These are phyloP conservation scores for Annulohypoxylon maeteangense DNA, from an alignment of 495 filamentous ascomycete species.

Conservation along the genomic window DNA sequence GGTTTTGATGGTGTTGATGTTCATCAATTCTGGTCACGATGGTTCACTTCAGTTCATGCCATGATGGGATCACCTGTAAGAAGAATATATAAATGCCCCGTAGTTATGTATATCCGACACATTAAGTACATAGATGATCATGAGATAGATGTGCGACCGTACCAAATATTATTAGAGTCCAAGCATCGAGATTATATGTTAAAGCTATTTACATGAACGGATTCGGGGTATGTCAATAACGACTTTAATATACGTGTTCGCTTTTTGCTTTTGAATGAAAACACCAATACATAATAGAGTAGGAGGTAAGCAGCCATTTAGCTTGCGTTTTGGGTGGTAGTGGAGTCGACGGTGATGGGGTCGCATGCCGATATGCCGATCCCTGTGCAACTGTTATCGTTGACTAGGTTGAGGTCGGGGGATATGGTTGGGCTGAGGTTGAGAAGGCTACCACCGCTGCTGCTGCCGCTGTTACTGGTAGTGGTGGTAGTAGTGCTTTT, in stretches of 20 bases:
- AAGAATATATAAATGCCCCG: not conserved
- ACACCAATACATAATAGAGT: not conserved
- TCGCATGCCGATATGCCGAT: constrained; percentile 47
- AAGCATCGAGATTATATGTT: not conserved
- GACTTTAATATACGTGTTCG: not conserved
- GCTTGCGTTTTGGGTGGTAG: not conserved
- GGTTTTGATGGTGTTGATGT: too few species aligned
- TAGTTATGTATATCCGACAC: not conserved
- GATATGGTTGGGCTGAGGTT: constrained; percentile 18
- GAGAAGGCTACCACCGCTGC: constrained; percentile 6
- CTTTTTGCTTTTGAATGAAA: not conserved
- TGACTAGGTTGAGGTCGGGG: constrained; percentile 25
- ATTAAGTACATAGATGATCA: not conserved
- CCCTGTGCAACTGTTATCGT: constrained; percentile 34
- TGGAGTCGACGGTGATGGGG: constrained; percentile 42
- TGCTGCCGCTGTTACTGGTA: not conserved
- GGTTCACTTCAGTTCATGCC: not conserved
- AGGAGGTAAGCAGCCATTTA: not conserved
- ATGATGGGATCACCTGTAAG: not conserved
- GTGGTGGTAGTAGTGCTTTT: constrained; percentile 8
- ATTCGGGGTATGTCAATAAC: not conserved
- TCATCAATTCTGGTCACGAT: not conserved
- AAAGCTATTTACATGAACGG: constrained; percentile 2
- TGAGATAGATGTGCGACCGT: not conserved
- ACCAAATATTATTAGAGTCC: not conserved